A percentile compares a stretch with the other conserved stretches of the same genome.
Evolutionary conservation across 495 filamentous ascomycete genomes (phyloP).

Genomic region (Terfezia boudieri): DNA sequence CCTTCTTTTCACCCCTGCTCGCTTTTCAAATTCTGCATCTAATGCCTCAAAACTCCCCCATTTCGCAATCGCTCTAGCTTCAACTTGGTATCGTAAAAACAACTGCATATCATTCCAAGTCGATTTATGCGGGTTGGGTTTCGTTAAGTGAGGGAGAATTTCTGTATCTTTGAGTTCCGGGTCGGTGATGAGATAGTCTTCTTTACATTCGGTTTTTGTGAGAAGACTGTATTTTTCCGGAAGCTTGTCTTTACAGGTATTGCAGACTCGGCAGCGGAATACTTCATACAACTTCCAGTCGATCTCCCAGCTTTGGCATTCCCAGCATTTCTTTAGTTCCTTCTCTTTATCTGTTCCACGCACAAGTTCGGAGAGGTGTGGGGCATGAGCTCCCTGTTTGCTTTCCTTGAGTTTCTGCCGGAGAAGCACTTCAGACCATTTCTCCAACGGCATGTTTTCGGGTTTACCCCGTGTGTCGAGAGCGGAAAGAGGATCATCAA

Average conservation of each 20-base stretch:
- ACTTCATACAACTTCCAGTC: conserved; percentile 86
- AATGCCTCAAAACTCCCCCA: conserved; percentile 73
- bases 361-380: conserved; percentile 52
- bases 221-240: conserved; percentile 84
- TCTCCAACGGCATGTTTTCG: conserved; percentile 67
- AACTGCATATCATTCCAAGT: conserved; percentile 99
- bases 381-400: conserved; percentile 37
- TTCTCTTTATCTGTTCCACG: conserved; percentile 40
- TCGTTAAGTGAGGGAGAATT: conserved; percentile 64
- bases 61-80: conserved; percentile 57
- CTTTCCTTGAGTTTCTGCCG: background rate
- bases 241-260: conserved; percentile 58
- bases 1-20: conserved; percentile 61
- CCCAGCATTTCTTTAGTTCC: conserved; percentile 51
- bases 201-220: conserved; percentile 86
- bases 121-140: conserved; percentile 82
- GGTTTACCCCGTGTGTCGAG: conserved; percentile 32
- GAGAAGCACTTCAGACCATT: conserved; percentile 54
- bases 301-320: conserved; percentile 66
- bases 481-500: conserved; percentile 49
- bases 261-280: conserved; percentile 48
- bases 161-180: conserved; percentile 70
- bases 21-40: conserved; percentile 69
- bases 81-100: conserved; percentile 78
- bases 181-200: conserved; percentile 90